Base-by-base conservation (phyloP, 371 early-diverging fungal species). In the Neoconidiobolus thromboides region DNA sequence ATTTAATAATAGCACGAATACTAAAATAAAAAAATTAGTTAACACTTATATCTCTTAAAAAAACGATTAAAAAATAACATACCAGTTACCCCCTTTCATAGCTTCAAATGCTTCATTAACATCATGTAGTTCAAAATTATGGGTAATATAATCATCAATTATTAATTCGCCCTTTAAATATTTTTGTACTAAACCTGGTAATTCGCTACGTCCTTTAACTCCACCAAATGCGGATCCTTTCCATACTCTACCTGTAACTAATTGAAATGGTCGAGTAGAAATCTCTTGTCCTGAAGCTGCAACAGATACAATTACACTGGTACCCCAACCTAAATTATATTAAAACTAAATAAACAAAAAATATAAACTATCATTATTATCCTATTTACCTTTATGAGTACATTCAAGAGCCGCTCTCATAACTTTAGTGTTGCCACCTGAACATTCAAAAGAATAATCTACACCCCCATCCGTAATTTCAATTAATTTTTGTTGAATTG, bases 161-260 rank as follows among this genome's bases (percentile, higher is more conserved):
- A 91, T 90, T 55, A 96, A 75, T 68, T 81, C 71, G 58, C 87
- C 85, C 48, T 77, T 70, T 59, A 88, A 55, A 65, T 95, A 96
- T 65, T 85, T 77, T 62, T 91, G 73, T 37, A 96, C 93, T 53
- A 91, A 76, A 5, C 77, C 82, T 1, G 92, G 93, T 66, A 96
- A 74, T 68, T 96, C 92, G 3, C 86, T 73, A 58, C 92, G 76
- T 49, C 96, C 96, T 77, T 94, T 95, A 66, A 93, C 85, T 52
- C 96, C 96, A 63, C 96, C 96, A 68, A 95, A 96, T 1, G 96
- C 96, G 53, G 85, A 81, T 6, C 96, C 96, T 70, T 86, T 87
- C 96, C 96, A 96, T 26, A 85, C 86, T 61, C 93, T 86, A 46
- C 88, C 91, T 47, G 94, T 94, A 40, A 91, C 90, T 43, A 92